These are phyloP conservation scores for Aristolochia californica DNA, from an alignment of 164 flowering plant genomes.

Conservation along the genomic window DNA sequence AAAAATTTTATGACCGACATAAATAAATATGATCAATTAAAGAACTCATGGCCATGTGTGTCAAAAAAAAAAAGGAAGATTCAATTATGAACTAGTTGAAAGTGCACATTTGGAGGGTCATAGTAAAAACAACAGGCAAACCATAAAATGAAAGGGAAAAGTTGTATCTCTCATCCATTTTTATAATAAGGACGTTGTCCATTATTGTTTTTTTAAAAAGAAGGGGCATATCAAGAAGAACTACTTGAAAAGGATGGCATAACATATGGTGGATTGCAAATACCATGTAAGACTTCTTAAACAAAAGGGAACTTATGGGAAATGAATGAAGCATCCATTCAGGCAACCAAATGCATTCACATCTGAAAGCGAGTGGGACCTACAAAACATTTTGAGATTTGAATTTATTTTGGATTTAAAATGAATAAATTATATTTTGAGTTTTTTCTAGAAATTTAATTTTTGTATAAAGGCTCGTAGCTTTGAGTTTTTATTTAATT, in stretches of 20 bases:
- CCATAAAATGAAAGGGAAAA: not conserved
- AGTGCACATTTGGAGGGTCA: not conserved
- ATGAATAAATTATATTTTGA: conserved; percentile 7
- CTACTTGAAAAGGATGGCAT: not conserved
- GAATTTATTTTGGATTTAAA: not conserved
- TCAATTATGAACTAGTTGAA: not conserved
- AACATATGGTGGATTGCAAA: conserved; percentile 4
- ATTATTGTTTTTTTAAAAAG: not conserved
- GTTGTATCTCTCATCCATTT: not conserved
- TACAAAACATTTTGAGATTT: not conserved
- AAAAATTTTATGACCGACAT: conserved; percentile 3
- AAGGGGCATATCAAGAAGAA: conserved; percentile 1
- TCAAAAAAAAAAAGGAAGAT: conserved; percentile 1
- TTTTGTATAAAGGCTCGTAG: not conserved
- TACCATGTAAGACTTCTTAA: not conserved
- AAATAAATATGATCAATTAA: not conserved
- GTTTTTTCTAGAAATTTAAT: not conserved
- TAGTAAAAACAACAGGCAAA: not conserved
- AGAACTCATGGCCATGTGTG: not conserved
- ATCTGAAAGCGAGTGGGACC: conserved; percentile 15
- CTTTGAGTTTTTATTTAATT: not conserved
- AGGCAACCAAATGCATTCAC: conserved; percentile 11
- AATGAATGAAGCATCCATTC: conserved; percentile 3
- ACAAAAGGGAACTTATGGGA: not conserved
- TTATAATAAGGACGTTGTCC: too few species aligned